phyloP scores from a whole-genome alignment of 805 yeast species.

The Candida nanaspora region DNA sequence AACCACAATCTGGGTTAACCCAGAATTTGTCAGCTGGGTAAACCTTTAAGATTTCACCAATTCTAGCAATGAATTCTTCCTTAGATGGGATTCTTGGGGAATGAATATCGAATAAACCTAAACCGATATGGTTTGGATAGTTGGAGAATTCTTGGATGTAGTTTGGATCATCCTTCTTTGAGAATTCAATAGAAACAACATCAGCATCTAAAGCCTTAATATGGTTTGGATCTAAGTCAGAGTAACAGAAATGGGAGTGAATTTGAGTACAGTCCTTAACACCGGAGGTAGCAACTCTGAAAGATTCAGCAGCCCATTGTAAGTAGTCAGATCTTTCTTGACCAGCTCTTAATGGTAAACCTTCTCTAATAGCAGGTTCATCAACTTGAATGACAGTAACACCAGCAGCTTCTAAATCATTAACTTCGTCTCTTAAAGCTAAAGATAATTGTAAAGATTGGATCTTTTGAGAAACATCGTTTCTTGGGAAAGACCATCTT shows the following conservation, averaged over 20 bases:
- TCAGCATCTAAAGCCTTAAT: constrained; percentile 99
- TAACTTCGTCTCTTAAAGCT: constrained; percentile 97
- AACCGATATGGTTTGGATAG: constrained; percentile 99
- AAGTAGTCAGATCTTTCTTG: constrained; percentile 93
- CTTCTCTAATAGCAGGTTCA: constrained; percentile 99
- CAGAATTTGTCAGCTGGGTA: constrained; percentile 98
- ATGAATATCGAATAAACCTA: constrained; percentile 98
- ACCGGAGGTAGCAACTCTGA: constrained; percentile 99
- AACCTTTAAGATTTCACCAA: constrained; percentile 88
- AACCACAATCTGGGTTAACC: constrained; percentile 99
- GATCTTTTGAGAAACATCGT: constrained; percentile 85
- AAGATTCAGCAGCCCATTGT: constrained; percentile 98
- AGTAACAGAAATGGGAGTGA: constrained; percentile 99
- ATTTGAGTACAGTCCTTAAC: constrained; percentile 92
- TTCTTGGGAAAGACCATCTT: constrained; percentile 99
- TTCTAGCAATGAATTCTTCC: constrained; percentile 92
- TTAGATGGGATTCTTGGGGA: constrained; percentile 99
- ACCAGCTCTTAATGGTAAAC: constrained; percentile 98
- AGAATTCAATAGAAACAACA: constrained; percentile 98
- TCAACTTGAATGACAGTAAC: constrained; percentile 97
- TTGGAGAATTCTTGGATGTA: constrained; percentile 95
- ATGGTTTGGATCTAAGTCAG: constrained; percentile 98
- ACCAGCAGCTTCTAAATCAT: constrained; percentile 97
- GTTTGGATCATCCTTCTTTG: constrained; percentile 98
- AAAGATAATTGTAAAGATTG: constrained; percentile 96